Conservation (phyloP, 1,139 yeast genomes). For the Pichia cactophila region DNA sequence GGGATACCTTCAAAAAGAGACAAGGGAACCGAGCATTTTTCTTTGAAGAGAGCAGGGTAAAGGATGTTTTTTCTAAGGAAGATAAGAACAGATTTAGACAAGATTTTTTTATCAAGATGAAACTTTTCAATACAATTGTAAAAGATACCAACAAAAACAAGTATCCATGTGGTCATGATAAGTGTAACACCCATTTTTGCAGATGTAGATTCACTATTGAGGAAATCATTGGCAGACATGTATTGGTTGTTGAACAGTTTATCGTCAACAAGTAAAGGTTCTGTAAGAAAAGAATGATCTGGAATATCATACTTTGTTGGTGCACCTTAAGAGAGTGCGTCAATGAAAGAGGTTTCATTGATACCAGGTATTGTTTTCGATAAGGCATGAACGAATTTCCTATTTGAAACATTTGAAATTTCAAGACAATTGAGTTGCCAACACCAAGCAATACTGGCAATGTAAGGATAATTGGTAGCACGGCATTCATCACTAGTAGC, state of each 20-base stretch:
- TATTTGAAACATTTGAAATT: background rate
- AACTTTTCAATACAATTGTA: slow-evolving; percentile 5
- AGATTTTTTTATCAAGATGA: slow-evolving; percentile 3
- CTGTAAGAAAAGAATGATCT: background rate
- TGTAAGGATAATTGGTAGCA: background rate
- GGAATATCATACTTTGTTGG: background rate
- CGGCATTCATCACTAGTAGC: background rate
- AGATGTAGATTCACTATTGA: slow-evolving; percentile 1
- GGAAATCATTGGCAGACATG: slow-evolving; percentile 1
- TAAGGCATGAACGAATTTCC: background rate
- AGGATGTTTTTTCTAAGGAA: slow-evolving; percentile 7
- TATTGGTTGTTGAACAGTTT: background rate
- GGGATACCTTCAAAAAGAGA: slow-evolving; percentile 3
- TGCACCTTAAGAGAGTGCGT: background rate
- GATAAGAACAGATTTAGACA: slow-evolving; percentile 1
- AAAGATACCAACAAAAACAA: slow-evolving; percentile 6
- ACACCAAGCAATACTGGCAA: slow-evolving; percentile 6
- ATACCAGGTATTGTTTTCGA: background rate
- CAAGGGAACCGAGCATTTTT: slow-evolving; percentile 7
- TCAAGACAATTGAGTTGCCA: slow-evolving; percentile 2
- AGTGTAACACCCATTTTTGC: slow-evolving; percentile 8
- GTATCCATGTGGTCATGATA: slow-evolving; percentile 11
- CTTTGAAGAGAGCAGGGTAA: slow-evolving; percentile 9
- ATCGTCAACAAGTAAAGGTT: slow-evolving; percentile 2
- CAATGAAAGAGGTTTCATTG: background rate